Conservation (phyloP, 1,284 basidiomycete genomes). For the Cystobasidium pallidum region DNA sequence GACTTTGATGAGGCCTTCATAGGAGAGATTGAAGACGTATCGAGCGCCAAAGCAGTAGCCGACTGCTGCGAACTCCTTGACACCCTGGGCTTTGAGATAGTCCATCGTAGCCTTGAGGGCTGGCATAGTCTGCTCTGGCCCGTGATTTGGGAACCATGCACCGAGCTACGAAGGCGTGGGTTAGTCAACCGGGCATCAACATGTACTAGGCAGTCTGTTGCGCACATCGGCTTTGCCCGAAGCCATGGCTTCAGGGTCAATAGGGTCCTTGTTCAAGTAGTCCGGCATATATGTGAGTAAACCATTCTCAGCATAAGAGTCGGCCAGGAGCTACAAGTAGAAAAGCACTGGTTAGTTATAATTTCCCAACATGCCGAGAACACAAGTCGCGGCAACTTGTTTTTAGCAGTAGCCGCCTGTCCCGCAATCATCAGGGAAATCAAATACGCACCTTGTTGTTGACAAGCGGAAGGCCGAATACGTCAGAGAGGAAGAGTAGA, state of each 20-base stretch:
- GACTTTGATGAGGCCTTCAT: constrained; percentile 65
- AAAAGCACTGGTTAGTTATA: background rate
- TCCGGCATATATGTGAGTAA: constrained; percentile 68
- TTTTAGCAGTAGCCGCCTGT: background rate
- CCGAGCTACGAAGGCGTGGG: constrained; percentile 57
- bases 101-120: constrained; percentile 64
- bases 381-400: background rate
- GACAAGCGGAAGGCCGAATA: constrained; percentile 66
- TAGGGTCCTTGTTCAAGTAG: constrained; percentile 66
- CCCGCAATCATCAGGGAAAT: background rate
- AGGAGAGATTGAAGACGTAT: constrained; percentile 69
- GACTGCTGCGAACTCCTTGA: constrained; percentile 65
- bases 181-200: no score
- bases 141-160: constrained; percentile 64
- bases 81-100: constrained; percentile 64
- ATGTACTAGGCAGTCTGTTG: no score
- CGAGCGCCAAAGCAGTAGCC: constrained; percentile 74
- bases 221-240: constrained; percentile 56
- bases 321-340: constrained; percentile 57
- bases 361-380: background rate
- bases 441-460: constrained; percentile 61
- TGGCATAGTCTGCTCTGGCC: constrained; percentile 61
- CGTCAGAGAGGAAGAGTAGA: constrained; percentile 65
- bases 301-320: constrained; percentile 73
- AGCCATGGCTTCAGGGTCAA: constrained; percentile 59